These are phyloP conservation scores for Escovopsis weberi DNA, from an alignment of 2,329 filamentous ascomycete genomes.

Conservation along the genomic window DNA sequence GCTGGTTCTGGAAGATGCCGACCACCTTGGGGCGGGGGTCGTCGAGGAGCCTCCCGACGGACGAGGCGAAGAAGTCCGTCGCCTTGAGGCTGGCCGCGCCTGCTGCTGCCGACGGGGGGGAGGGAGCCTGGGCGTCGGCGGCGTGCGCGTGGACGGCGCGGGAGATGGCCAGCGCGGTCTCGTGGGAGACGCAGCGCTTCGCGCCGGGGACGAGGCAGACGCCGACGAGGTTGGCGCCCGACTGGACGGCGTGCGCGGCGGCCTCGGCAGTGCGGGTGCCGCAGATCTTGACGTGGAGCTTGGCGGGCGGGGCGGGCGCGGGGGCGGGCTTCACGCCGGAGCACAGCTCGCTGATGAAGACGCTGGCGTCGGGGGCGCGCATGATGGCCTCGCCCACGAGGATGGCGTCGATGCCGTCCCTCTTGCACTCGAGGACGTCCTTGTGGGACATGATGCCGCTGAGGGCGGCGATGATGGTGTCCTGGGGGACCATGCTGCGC, in stretches of 20 bases:
- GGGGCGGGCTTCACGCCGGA: conserved; percentile 32
- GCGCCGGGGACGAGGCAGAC: conserved; percentile 79
- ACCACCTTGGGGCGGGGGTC: conserved; percentile 60
- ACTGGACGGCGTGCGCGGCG: conserved; percentile 64
- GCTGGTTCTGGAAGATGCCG: conserved; percentile 87
- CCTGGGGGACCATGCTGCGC: conserved; percentile 71
- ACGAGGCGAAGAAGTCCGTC: conserved; percentile 58
- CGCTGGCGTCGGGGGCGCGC: conserved; percentile 68
- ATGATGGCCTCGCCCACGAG: conserved; percentile 93
- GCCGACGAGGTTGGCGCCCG: conserved; percentile 82
- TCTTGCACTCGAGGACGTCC: conserved; percentile 77
- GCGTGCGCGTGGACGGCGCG: conserved; percentile 58
- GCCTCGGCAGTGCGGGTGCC: conserved; percentile 75
- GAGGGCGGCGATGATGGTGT: conserved; percentile 80
- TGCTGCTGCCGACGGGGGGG: conserved; percentile 20
- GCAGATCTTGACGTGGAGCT: conserved; percentile 80
- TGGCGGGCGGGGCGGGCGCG: conserved; percentile 19
- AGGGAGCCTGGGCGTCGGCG: conserved; percentile 7
- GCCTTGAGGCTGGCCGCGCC: conserved; percentile 16
- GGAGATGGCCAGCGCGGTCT: conserved; percentile 70
- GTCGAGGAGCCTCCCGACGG: conserved; percentile 29
- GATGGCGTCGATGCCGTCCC: conserved; percentile 81
- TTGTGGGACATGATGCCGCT: conserved; percentile 84
- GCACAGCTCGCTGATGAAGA: conserved; percentile 75
- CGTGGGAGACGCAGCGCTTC: conserved; percentile 64